Evolutionary conservation across 2,329 filamentous ascomycete genomes (phyloP), one percentile per base, ranked within the genome.

Genomic region (Ophiocordyceps camponoti-leonardi): DNA sequence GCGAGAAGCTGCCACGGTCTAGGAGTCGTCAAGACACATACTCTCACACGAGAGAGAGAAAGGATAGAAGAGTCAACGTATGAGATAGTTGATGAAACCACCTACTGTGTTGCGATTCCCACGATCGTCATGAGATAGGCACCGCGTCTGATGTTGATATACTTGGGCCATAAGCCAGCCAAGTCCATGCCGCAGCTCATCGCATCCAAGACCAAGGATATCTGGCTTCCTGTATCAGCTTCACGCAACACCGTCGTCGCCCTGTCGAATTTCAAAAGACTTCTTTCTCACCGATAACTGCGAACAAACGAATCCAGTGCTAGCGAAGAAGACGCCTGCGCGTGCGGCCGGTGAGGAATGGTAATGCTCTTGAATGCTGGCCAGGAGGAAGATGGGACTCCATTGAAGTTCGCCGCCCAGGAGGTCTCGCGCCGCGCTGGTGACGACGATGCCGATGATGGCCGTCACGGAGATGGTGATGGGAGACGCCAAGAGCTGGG

Each of bases 111-210:
- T 45, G 45, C 48, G 31, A 69, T 65, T 13, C 61, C 63, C 7
- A 72, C 56, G 3, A 71, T 49, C 0, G 66, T 60, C 5, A 63
- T 67, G 39, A 77, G 57, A 48, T 70, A 69, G 3, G 65, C 64
- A 1, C 74, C 75, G 2, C 74, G 66, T 5, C 72, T 60, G 47
- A 77, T 76, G 53, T 73, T 75, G 56, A 78, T 67, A 49, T 68
- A 75, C 39, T 61, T 63, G 0, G 72, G 71, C 47, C 67, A 67
- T 0, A 75, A 55, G 1, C 66, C 69, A 0, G 72, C 66, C 43
- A 77, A 58, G 51, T 77, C 75, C 62, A 77, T 74, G 6, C 73
- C 73, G 3, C 65, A 63, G 0, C 66, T 66, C 50, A 72, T 64
- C 1, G 64, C 63, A 50, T 75, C 75, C 45, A 67, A 60, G 37